These are phyloP conservation scores for Lentinus tigrinus DNA, from an alignment of 768 basidiomycete genomes.

Conservation along the genomic window DNA sequence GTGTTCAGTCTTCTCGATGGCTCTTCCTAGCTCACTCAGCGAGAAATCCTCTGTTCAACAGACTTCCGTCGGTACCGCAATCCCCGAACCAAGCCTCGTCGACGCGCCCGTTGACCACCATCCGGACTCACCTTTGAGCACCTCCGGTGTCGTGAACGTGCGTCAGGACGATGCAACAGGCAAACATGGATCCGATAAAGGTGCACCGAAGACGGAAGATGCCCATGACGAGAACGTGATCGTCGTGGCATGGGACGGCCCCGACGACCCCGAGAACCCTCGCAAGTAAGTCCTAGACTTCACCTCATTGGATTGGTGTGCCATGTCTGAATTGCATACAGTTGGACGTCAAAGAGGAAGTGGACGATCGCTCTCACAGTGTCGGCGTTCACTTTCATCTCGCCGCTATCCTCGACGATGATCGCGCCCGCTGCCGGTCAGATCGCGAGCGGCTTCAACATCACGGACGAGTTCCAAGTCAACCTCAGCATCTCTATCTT, in stretches of 20 bases:
- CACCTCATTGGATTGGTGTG: no score
- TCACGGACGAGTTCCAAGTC: conserved; percentile 47
- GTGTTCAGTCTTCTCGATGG: background rate
- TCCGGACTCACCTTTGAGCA: background rate
- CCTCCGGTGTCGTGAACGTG: background rate
- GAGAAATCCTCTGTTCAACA: background rate
- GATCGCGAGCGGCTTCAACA: conserved; percentile 52
- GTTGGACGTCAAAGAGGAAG: conserved; percentile 59
- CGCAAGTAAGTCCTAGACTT: conserved; percentile 35
- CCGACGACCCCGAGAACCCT: conserved; percentile 36
- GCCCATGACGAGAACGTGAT: conserved; percentile 12
- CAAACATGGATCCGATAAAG: background rate
- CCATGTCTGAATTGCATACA: conserved; percentile 19
- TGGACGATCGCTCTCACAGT: conserved; percentile 42
- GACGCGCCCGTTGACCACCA: background rate
- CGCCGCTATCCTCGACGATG: conserved; percentile 68
- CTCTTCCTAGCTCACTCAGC: background rate
- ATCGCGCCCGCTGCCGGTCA: conserved; percentile 61
- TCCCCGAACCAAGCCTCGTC: background rate
- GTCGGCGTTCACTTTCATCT: conserved; percentile 27
- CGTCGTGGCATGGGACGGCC: conserved; percentile 36
- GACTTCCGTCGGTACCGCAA: background rate
- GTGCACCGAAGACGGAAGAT: background rate
- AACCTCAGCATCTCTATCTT: conserved; percentile 63
- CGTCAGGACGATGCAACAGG: background rate